Evolutionary conservation across 202 grass and related monocot genomes (phyloP), one percentile per base, ranked within the genome.

Genomic region (Schoenoplectus tabernaemontani): DNA sequence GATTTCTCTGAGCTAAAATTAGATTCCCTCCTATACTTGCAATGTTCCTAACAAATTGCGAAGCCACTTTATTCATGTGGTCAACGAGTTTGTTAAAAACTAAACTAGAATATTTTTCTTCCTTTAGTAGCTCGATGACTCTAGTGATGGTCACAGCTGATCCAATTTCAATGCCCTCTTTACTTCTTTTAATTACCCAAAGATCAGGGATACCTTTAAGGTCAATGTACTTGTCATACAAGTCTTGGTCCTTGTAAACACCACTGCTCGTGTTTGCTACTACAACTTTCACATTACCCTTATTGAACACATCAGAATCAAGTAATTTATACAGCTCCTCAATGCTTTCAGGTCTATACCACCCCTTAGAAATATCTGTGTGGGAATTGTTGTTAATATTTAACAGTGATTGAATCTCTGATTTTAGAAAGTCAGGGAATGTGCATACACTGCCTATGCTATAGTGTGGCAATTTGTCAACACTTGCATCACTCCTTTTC

Each of bases 21-120:
- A 97, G 61, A 70, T 97, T 97, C 48, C 88, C 93, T 2, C 93
- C 93, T 69, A 97, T 64, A 65, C 88, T 97, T 34, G 90, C 93
- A 39, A 83, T 97, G 76, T 93, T 93, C 41, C 90, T 87, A 64
- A 97, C 85, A 85, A 97, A 93, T 43, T 73, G 85, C 5, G 93
- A 54, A 68, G 88, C 90, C 22, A 97, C 88, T 87, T 93, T 91
- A 43, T 83, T 85, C 87, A 93, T 90, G 23, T 97, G 93, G 48
- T 91, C 79, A 6, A 88, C 85, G 81, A 97, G 78, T 82, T 89
- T 97, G 80, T 66, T 76, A n/a, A 86, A 97, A 50, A 97, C 83
- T 12, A 82, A 56, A 76, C 51, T 71, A 9, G 53, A 83, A 44
- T 65, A 28, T 53, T 61, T 66, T 59, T 84, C 78, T 78, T 89